A percentile compares a stretch with the other conserved stretches of the same genome.
These are phyloP conservation scores for Miamiensis avidus DNA, from an alignment of 169 alveolate genomes.

Conservation along the genomic window DNA sequence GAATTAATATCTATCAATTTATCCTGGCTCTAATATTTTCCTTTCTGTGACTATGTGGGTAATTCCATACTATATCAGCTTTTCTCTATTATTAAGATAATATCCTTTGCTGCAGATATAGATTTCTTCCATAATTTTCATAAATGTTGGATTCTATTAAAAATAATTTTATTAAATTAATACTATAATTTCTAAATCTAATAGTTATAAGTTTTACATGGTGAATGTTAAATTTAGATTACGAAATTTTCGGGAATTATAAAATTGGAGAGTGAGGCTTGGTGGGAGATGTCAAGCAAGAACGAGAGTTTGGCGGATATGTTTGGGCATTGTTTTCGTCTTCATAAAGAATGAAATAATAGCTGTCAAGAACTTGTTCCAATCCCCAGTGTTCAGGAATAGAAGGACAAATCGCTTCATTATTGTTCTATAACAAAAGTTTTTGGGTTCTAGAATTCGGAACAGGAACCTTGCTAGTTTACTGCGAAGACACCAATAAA, in stretches of 20 bases:
- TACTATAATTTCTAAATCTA: background rate
- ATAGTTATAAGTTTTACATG: too few species aligned
- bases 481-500: constrained; percentile 51
- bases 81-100: constrained; percentile 52
- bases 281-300: background rate
- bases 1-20: constrained; percentile 55
- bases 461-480: background rate
- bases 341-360: constrained; percentile 34
- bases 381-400: constrained; percentile 49
- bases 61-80: constrained; percentile 49
- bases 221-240: constrained; percentile 1
- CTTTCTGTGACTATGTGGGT: constrained; percentile 67
- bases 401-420: constrained; percentile 11
- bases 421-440: constrained; percentile 6
- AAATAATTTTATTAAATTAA: constrained; percentile 23
- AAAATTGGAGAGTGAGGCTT: background rate
- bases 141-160: constrained; percentile 50
- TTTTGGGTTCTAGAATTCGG: constrained; percentile 59
- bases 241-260: background rate
- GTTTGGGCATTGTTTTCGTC: constrained; percentile 42
- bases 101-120: constrained; percentile 60
- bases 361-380: constrained; percentile 44
- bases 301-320: too few species aligned
- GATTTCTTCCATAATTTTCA: constrained; percentile 75
- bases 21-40: constrained; percentile 37